These are phyloP conservation scores for Lodderomyces pseudojiufengensis DNA, from an alignment of 1,139 yeast genomes.

Conservation along the genomic window DNA sequence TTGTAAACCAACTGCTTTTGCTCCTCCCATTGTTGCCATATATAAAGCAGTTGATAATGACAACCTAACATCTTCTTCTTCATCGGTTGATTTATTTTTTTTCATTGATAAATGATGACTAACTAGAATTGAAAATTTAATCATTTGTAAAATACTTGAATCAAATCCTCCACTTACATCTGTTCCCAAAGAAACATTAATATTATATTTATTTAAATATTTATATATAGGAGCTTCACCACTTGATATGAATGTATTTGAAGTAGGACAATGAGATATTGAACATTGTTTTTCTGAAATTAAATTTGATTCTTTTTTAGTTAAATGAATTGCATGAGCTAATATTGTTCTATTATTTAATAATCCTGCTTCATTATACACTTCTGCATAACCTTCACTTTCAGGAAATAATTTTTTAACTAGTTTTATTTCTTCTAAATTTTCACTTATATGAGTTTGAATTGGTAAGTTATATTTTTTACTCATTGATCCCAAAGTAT, in stretches of 20 bases:
- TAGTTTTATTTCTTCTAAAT: slow-evolving; percentile 67
- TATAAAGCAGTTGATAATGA: slow-evolving; percentile 69
- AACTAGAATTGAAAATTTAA: slow-evolving; percentile 76
- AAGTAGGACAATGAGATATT: slow-evolving; percentile 89
- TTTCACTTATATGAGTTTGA: slow-evolving; percentile 90
- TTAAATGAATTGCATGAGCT: slow-evolving; percentile 85
- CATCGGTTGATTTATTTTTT: slow-evolving; percentile 10
- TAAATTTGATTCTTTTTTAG: slow-evolving; percentile 58
- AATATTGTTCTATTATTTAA: slow-evolving; percentile 65
- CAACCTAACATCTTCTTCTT: slow-evolving; percentile 34
- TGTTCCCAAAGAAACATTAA: slow-evolving; percentile 84
- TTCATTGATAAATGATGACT: slow-evolving; percentile 82
- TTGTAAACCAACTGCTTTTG: slow-evolving; percentile 63
- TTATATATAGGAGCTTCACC: slow-evolving; percentile 83
- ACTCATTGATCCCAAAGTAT: slow-evolving; percentile 61
- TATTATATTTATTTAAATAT: slow-evolving; percentile 58
- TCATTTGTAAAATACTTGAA: slow-evolving; percentile 69
- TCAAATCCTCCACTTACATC: slow-evolving; percentile 93
- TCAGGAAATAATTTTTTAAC: slow-evolving; percentile 75
- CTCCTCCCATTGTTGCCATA: slow-evolving; percentile 90
- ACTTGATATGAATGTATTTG: slow-evolving; percentile 82
- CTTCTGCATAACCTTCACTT: slow-evolving; percentile 64
- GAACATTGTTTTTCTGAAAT: slow-evolving; percentile 59
- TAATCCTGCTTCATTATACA: slow-evolving; percentile 63
- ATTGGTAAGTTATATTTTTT: slow-evolving; percentile 52